These are phyloP conservation scores for Fusarium sp. DNA, from an alignment of 2,329 filamentous ascomycete genomes.

Conservation along the genomic window DNA sequence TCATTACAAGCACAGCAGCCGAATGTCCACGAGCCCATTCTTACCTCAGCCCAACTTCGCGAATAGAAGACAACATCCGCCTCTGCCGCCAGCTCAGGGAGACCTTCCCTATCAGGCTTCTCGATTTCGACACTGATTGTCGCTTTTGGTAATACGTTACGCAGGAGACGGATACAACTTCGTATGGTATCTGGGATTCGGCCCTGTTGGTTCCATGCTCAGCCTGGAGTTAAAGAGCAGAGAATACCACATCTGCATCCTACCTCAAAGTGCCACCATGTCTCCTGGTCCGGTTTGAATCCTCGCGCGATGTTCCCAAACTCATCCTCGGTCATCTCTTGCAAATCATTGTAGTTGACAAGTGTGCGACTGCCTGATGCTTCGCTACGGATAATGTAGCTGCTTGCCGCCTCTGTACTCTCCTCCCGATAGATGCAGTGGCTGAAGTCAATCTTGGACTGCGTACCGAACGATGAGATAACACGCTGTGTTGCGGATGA, in stretches of 20 bases:
- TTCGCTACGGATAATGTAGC: slow-evolving; percentile 75
- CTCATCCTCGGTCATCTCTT: slow-evolving; percentile 74
- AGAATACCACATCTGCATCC: slow-evolving; percentile 29
- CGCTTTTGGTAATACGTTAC: slow-evolving; percentile 57
- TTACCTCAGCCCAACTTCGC: slow-evolving; percentile 76
- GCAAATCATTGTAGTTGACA: slow-evolving; percentile 76
- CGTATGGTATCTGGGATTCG: slow-evolving; percentile 72
- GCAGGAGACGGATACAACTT: slow-evolving; percentile 69
- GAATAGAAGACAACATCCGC: slow-evolving; percentile 83
- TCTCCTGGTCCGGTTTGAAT: slow-evolving; percentile 53
- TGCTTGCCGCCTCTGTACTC: slow-evolving; percentile 70
- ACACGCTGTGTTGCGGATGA: slow-evolving; percentile 67
- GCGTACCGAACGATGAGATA: slow-evolving; percentile 63
- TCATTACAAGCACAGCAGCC: slow-evolving; percentile 11
- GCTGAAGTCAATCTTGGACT: slow-evolving; percentile 60
- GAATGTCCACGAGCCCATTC: slow-evolving; percentile 26
- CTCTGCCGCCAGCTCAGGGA: slow-evolving; percentile 69
- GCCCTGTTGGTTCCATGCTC: slow-evolving; percentile 59
- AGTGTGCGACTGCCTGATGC: slow-evolving; percentile 73
- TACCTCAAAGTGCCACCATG: slow-evolving; percentile 82
- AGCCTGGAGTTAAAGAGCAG: slow-evolving; percentile 17
- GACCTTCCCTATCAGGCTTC: slow-evolving; percentile 72
- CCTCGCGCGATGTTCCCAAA: slow-evolving; percentile 62
- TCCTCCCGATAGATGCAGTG: slow-evolving; percentile 71
- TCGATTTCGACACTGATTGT: slow-evolving; percentile 78